Base-by-base conservation (phyloP, 1,139 yeast genomes). In the Candida frijolesensis region DNA sequence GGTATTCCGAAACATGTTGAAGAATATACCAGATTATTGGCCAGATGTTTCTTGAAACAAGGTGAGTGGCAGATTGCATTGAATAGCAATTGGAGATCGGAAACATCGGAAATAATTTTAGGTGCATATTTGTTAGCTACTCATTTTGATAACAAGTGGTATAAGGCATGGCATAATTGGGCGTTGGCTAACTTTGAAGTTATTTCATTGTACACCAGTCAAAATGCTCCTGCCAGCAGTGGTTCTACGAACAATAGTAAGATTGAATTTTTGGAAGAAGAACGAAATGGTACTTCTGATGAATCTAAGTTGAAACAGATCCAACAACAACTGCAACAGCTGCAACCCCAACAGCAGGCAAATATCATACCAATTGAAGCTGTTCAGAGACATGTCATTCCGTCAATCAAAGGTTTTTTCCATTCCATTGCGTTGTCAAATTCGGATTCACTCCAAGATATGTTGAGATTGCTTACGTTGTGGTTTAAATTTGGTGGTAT, bases 121-220 rank as follows among this genome's bases (percentile, higher is more conserved):
- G 97, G 97, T 11, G 92, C 98, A 0, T 95, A 90, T 65, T 74
- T 92, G 52, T 76, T 94, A 57, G 98, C 99, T 0, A 94, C 99
- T 0, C 97, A 92, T 65, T 94, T 94, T 66, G 98, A 94, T 64
- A 79, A 82, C 45, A 81, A 82, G 42, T 95, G 99, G 97, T 95
- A 95, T 64, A 94, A 95, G 62, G 99, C 99, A 19, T 95, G 99
- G 99, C 99, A 95, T 64, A 92, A 91, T 63, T 95, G 99, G 99
- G 99, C 99, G 0, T 74, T 95, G 61, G 97, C 99, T 0, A 95
- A 95, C 66, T 95, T 91, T 65, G 97, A 92, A 63, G 97, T 92
- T 1, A 89, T 94, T 29, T 87, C 97, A 0, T 76, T 87, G 47
- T 76, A 76, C 58, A 79, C 84, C 0, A 69, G 80, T 12, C 77